Percentiles rank a stretch among this genome's conserved stretches.
Conservation (phyloP, 192 early-diverging fungal genomes). For the Mortierella claussenii region DNA sequence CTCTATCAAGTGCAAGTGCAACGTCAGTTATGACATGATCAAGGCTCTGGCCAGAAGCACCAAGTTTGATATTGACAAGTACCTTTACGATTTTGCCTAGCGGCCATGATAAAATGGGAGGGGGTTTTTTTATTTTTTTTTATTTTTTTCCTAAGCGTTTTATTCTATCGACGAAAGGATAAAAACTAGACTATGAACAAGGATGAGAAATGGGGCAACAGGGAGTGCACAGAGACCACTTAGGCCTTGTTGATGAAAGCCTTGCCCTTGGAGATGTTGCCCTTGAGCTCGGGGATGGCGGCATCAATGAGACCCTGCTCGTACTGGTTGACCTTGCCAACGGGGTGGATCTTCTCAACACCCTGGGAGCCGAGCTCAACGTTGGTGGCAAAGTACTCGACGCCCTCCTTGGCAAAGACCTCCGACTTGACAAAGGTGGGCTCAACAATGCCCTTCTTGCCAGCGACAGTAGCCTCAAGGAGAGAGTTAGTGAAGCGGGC, state of each 20-base stretch:
- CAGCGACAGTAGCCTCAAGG: slow-evolving; percentile 75
- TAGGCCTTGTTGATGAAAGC: slow-evolving; percentile 71
- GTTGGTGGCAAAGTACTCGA: slow-evolving; percentile 78
- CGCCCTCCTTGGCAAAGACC: slow-evolving; percentile 64
- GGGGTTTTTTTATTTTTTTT: too few species aligned
- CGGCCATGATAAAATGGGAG: neutral
- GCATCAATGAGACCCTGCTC: slow-evolving; percentile 83
- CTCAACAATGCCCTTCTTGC: slow-evolving; percentile 84
- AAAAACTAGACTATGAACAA: slow-evolving; percentile 32
- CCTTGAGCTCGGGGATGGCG: slow-evolving; percentile 85
- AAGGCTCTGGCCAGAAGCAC: slow-evolving; percentile 77
- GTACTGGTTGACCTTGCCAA: slow-evolving; percentile 77
- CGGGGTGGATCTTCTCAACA: slow-evolving; percentile 86
- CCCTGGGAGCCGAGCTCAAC: slow-evolving; percentile 81
- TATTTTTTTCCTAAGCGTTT: too few species aligned
- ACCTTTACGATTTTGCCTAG: slow-evolving; percentile 72
- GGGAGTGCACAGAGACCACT: neutral
- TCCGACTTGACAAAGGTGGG: slow-evolving; percentile 83
- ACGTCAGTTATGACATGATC: slow-evolving; percentile 85
- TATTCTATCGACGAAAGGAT: too few species aligned
- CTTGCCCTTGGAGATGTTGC: slow-evolving; percentile 91
- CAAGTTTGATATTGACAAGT: slow-evolving; percentile 88
- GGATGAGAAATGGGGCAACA: neutral
- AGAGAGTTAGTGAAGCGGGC: slow-evolving; percentile 91
- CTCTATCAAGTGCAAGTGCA: slow-evolving; percentile 88